Conservation (phyloP, 495 filamentous ascomycete species). For the Trichodelitschia bisporula region DNA sequence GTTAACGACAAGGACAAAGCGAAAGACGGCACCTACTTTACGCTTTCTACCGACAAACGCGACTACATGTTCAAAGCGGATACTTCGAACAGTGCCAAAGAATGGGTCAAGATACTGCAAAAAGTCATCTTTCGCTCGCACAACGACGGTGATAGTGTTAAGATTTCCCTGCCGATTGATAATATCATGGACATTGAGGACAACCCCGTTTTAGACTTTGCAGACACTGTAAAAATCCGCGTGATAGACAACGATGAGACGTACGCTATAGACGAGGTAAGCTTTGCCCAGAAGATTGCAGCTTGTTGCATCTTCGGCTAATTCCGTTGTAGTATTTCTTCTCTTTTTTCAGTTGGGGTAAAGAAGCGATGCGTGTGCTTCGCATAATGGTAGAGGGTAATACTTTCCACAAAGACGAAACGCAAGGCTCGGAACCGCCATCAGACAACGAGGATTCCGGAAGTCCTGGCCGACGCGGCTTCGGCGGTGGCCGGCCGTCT, state of each 20-base stretch:
- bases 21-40: slow-evolving; percentile 45
- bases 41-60: slow-evolving; percentile 58
- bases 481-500: too few relatives aligned
- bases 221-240: slow-evolving; percentile 80
- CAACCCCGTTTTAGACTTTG: slow-evolving; percentile 72
- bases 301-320: too few relatives aligned
- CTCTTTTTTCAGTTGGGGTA: slow-evolving; percentile 72
- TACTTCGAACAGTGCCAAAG: slow-evolving; percentile 67
- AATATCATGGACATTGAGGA: slow-evolving; percentile 88
- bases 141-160: slow-evolving; percentile 93
- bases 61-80: slow-evolving; percentile 80
- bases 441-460: too few relatives aligned
- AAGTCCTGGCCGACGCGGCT: too few relatives aligned
- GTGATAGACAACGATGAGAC: slow-evolving; percentile 84
- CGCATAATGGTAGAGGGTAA: slow-evolving; percentile 40
- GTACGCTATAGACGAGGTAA: slow-evolving; percentile 82
- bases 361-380: slow-evolving; percentile 62
- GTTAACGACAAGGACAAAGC: slow-evolving; percentile 44
- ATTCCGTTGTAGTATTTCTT: slow-evolving; percentile 59
- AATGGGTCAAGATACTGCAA: slow-evolving; percentile 90
- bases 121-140: slow-evolving; percentile 88
- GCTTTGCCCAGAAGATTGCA: slow-evolving; percentile 9
- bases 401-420: neutral
- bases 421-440: too few relatives aligned
- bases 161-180: slow-evolving; percentile 71